Conservation (phyloP, 2,329 filamentous ascomycete species). For the Alternaria sp. region DNA sequence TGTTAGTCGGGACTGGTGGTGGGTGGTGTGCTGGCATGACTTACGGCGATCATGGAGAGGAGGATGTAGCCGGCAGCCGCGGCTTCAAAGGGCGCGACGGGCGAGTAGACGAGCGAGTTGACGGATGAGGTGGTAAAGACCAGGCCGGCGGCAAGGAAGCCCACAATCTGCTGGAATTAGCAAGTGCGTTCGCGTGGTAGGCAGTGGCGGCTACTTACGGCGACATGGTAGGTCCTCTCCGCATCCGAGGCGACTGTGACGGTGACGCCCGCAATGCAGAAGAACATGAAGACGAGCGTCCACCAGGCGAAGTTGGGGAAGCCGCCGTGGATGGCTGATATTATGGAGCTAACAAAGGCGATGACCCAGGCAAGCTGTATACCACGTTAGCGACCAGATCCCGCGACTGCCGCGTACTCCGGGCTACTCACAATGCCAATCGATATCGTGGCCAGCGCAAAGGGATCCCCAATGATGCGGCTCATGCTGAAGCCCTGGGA, state of each 20-base stretch:
- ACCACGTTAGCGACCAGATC: slow-evolving; percentile 25
- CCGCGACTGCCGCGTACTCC: not conserved
- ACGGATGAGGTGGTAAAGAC: slow-evolving; percentile 86
- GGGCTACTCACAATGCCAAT: slow-evolving; percentile 77
- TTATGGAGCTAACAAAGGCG: slow-evolving; percentile 83
- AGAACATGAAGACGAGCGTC: slow-evolving; percentile 83
- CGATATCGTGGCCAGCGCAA: slow-evolving; percentile 91
- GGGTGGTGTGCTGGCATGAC: slow-evolving; percentile 43
- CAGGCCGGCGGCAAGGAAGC: slow-evolving; percentile 82
- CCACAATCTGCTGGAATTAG: slow-evolving; percentile 68
- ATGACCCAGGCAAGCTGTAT: slow-evolving; percentile 93
- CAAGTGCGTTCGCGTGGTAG: slow-evolving; percentile 8
- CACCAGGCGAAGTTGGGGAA: slow-evolving; percentile 95
- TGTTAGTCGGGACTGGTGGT: slow-evolving; percentile 23
- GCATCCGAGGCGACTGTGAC: slow-evolving; percentile 85
- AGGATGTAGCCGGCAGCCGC: slow-evolving; percentile 92
- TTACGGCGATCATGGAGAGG: slow-evolving; percentile 87
- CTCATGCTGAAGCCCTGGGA: slow-evolving; percentile 70
- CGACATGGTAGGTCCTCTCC: slow-evolving; percentile 87
- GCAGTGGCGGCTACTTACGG: slow-evolving; percentile 57
- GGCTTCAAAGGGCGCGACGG: slow-evolving; percentile 77
- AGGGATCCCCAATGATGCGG: slow-evolving; percentile 95
- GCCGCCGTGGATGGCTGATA: slow-evolving; percentile 64
- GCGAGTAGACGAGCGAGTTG: slow-evolving; percentile 82
- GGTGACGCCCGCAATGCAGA: slow-evolving; percentile 79